Base-by-base conservation (phyloP, 2,329 filamentous ascomycete genomes). In the Colletotrichum sp. region DNA sequence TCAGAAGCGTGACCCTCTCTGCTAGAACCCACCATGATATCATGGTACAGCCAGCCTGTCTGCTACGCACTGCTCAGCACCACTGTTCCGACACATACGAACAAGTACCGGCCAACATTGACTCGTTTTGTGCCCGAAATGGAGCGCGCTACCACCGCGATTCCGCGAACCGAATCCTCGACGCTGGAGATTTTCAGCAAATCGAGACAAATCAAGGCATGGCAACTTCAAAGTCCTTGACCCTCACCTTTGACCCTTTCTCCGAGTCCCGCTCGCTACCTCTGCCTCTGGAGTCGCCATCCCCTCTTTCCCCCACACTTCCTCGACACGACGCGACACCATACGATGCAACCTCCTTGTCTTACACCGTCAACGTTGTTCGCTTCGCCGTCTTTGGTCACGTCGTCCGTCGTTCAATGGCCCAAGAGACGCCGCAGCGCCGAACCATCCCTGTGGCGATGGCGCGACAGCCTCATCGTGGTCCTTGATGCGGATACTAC, bases 21-120 rank as follows among this genome's bases (percentile, higher is more conserved):
- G 25, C 39, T 22, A 59, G 25, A 68, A 66, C 61, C 74, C 74
- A 74, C 71, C 74, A 76, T 76, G 74, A 76, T 76, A 74, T 76
- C 74, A 76, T 74, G 71, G 61, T 70, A 76, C 74, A 76, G 65
- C 52, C 59, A 44, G 59, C 22, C 30, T 74, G 39, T 30, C 55
- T 30, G 61, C 30, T 63, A 32, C 60, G 32, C 71, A 39, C 55
- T 30, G 61, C 30, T 63, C 25, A 52, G 32, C 71, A 61, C 60
- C 65, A 65, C 59, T 55, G 34, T 39, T 59, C 59, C 59, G 48
- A 76, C 59, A 30, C 55, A 30, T 34, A 63, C 64, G 63, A 28
- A 65, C 74, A 74, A 70, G 48, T 74, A 76, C 66, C 74, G 71
- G 52, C 74, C 69, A 68, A 72, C 73, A 48, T 68, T 68, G 73